Percentiles rank a stretch among this genome's conserved stretches.
Evolutionary conservation across 768 basidiomycete genomes (phyloP).

Genomic region (Dentipellis sp.): DNA sequence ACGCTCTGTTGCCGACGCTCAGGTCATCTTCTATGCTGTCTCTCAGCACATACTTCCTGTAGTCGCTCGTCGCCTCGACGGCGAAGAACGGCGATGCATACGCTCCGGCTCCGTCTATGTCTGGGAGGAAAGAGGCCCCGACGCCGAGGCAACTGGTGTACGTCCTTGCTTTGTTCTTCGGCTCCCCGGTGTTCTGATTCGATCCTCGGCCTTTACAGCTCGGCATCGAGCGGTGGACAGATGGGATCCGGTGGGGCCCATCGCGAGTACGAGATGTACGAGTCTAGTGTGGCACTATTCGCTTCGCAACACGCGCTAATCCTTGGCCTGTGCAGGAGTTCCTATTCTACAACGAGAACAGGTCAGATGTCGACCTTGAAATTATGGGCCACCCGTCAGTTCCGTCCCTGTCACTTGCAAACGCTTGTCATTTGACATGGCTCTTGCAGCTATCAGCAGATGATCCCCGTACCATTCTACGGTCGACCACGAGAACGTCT

Average conservation of each 20-base stretch:
- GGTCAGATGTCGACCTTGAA: conserved; percentile 25
- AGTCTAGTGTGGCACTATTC: not conserved
- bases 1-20: conserved; percentile 56
- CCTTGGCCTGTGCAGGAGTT: conserved; percentile 45
- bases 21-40: conserved; percentile 69
- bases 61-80: conserved; percentile 63
- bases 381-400: conserved; percentile 13
- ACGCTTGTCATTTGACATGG: not conserved
- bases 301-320: not conserved
- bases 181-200: not conserved
- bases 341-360: conserved; percentile 65
- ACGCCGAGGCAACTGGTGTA: conserved; percentile 58
- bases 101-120: conserved; percentile 69
- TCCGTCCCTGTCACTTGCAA: not conserved
- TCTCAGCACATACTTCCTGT: conserved; percentile 47
- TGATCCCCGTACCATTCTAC: conserved; percentile 14
- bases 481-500: conserved; percentile 36
- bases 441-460: conserved; percentile 9
- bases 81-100: conserved; percentile 65
- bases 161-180: conserved; percentile 13
- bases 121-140: conserved; percentile 74
- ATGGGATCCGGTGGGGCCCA: conserved; percentile 64
- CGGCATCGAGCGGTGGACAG: conserved; percentile 78
- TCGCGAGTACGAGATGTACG: conserved; percentile 39
- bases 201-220: conserved; percentile 28